Conservation (phyloP, 352 stramenopile species). For the Phytopythium sindhum region DNA sequence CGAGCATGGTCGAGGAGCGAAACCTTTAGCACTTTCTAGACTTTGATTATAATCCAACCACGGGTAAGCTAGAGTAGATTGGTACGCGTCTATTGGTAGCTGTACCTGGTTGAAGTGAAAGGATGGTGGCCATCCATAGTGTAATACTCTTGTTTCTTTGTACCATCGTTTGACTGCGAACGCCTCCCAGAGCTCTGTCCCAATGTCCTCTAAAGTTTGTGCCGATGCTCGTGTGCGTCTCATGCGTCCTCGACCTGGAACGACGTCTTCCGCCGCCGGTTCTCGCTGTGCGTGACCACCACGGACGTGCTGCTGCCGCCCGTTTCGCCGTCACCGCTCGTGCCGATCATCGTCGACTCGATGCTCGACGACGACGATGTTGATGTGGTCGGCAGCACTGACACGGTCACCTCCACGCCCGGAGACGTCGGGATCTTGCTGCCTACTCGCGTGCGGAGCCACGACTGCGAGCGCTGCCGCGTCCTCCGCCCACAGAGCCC, state of each 20-base stretch:
- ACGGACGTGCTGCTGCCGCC: conserved; percentile 3
- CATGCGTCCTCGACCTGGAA: conserved; percentile 8
- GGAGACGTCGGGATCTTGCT: conserved; percentile 7
- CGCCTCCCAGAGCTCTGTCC: neutral
- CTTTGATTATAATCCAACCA: no score
- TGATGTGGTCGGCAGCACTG: conserved; percentile 1
- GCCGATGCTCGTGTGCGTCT: neutral
- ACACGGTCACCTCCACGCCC: conserved; percentile 2
- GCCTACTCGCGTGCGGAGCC: neutral
- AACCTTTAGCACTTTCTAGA: no score
- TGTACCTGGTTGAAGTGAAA: no score
- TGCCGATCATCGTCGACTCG: conserved; percentile 2
- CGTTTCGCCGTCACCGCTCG: neutral
- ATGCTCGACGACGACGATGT: neutral
- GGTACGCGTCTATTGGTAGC: no score
- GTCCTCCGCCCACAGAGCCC: neutral
- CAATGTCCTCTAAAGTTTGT: neutral
- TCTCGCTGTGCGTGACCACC: conserved; percentile 5
- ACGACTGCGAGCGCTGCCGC: neutral
- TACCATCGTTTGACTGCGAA: neutral
- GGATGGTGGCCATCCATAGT: neutral
- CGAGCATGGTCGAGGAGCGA: no score
- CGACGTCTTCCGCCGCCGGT: conserved; percentile 7
- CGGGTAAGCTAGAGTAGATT: no score
- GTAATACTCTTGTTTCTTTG: conserved; percentile 1